These are phyloP conservation scores for Beauveria sp. DNA, from an alignment of 2,329 filamentous ascomycete species.

Conservation along the genomic window DNA sequence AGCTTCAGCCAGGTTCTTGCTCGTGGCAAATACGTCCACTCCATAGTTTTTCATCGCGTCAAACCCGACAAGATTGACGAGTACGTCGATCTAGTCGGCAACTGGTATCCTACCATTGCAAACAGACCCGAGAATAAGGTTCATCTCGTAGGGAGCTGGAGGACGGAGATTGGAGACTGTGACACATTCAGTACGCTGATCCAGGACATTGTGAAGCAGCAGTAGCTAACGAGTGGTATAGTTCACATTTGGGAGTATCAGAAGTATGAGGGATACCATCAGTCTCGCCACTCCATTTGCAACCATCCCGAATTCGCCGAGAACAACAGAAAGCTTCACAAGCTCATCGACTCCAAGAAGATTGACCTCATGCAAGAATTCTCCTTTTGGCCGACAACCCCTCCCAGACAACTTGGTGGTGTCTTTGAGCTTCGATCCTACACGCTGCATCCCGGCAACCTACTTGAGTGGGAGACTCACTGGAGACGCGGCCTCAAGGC, in stretches of 20 bases:
- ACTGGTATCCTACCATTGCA: slow-evolving; percentile 90
- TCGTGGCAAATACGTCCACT: slow-evolving; percentile 95
- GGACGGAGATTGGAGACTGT: slow-evolving; percentile 93
- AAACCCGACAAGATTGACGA: slow-evolving; percentile 94
- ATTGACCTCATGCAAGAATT: slow-evolving; percentile 98
- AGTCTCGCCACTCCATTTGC: slow-evolving; percentile 78
- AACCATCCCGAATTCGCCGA: slow-evolving; percentile 73
- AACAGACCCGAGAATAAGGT: slow-evolving; percentile 82
- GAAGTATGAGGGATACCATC: slow-evolving; percentile 91
- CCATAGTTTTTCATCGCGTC: slow-evolving; percentile 93
- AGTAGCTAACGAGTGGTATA: slow-evolving; percentile 30
- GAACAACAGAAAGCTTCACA: slow-evolving; percentile 79
- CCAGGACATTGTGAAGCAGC: not conserved
- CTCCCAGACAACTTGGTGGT: slow-evolving; percentile 82
- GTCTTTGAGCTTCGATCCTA: slow-evolving; percentile 96
- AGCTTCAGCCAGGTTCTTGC: slow-evolving; percentile 94
- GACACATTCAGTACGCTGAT: slow-evolving; percentile 77
- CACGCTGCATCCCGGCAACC: slow-evolving; percentile 88
- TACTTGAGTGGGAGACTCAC: slow-evolving; percentile 98
- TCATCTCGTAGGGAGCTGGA: slow-evolving; percentile 94
- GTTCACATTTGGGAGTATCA: slow-evolving; percentile 99
- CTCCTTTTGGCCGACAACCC: slow-evolving; percentile 96
- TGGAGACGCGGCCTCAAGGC: slow-evolving; percentile 91
- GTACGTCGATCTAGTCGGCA: slow-evolving; percentile 81
- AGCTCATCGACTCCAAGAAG: slow-evolving; percentile 75